These are phyloP conservation scores for Rhodocollybia butyracea DNA, from an alignment of 768 basidiomycete species.

Conservation along the genomic window DNA sequence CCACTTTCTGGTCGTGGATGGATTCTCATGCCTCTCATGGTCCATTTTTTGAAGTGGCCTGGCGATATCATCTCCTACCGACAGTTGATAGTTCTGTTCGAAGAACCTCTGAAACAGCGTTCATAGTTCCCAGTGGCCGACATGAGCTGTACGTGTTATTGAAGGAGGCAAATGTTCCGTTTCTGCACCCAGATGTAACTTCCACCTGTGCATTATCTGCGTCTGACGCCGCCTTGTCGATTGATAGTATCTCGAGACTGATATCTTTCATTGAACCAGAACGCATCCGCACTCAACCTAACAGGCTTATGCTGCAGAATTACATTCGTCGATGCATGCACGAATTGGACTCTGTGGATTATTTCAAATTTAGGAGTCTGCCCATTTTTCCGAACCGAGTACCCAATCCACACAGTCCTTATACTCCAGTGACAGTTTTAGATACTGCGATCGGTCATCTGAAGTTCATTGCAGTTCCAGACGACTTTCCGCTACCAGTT, in stretches of 20 bases:
- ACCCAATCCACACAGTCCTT: slow-evolving; percentile 8
- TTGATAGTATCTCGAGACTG: slow-evolving; percentile 2
- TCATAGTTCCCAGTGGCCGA: slow-evolving; percentile 11
- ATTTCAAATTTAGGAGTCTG: slow-evolving; percentile 9
- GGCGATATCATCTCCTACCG: too few relatives aligned
- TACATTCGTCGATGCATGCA: slow-evolving; percentile 11
- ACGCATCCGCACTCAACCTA: background rate
- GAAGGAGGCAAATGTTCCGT: slow-evolving; percentile 10
- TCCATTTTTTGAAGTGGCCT: too few relatives aligned
- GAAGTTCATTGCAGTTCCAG: slow-evolving; percentile 11
- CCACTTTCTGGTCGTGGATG: too few relatives aligned
- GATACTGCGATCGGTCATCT: slow-evolving; percentile 9
- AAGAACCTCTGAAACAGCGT: slow-evolving; percentile 9
- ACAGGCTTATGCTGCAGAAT: slow-evolving; percentile 10
- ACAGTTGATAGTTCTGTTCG: slow-evolving; percentile 13
- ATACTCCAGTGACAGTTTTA: background rate
- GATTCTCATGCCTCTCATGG: too few relatives aligned
- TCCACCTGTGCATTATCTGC: background rate
- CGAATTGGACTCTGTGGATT: background rate
- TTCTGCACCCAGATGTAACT: slow-evolving; percentile 15
- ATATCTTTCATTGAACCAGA: slow-evolving; percentile 9
- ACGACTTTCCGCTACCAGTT: slow-evolving; percentile 14
- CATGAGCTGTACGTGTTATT: background rate
- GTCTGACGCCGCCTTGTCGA: background rate
- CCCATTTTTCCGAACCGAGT: slow-evolving; percentile 19